Conservation (phyloP, 2,329 filamentous ascomycete species). For the Trichophaea hybrida region DNA sequence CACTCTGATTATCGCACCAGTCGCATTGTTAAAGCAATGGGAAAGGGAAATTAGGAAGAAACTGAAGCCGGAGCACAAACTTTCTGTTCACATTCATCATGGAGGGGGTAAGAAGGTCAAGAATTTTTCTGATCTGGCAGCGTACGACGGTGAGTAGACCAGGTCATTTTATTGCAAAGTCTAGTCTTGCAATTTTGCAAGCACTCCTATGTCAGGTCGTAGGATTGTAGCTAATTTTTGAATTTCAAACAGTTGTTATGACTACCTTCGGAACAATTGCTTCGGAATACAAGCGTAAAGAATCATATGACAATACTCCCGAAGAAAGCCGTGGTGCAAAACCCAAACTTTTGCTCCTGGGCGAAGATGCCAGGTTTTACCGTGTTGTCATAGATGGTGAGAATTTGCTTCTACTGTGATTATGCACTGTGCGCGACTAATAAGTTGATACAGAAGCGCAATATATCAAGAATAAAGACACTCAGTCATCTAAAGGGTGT, state of each 20-base stretch:
- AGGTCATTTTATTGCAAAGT: background rate
- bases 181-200: background rate
- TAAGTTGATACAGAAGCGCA: slow-evolving; percentile 14
- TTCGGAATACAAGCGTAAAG: slow-evolving; percentile 49
- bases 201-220: too few species aligned
- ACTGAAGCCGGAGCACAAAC: slow-evolving; percentile 42
- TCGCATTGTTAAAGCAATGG: slow-evolving; percentile 73
- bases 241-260: slow-evolving; percentile 42
- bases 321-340: slow-evolving; percentile 23
- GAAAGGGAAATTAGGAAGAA: slow-evolving; percentile 62
- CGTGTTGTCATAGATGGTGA: slow-evolving; percentile 55
- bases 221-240: background rate
- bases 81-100: slow-evolving; percentile 58
- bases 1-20: slow-evolving; percentile 58
- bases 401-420: background rate
- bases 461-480: slow-evolving; percentile 60
- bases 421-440: background rate
- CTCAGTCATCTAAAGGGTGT: slow-evolving; percentile 47
- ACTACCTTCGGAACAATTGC: slow-evolving; percentile 64
- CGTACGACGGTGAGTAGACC: slow-evolving; percentile 39
- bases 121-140: slow-evolving; percentile 45
- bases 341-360: slow-evolving; percentile 44
- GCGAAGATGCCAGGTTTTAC: slow-evolving; percentile 46
- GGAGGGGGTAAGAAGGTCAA: slow-evolving; percentile 41
- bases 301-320: slow-evolving; percentile 28